phyloP scores from a whole-genome alignment of 2,329 filamentous ascomycete species.

The Phymatotrichopsis omnivora region DNA sequence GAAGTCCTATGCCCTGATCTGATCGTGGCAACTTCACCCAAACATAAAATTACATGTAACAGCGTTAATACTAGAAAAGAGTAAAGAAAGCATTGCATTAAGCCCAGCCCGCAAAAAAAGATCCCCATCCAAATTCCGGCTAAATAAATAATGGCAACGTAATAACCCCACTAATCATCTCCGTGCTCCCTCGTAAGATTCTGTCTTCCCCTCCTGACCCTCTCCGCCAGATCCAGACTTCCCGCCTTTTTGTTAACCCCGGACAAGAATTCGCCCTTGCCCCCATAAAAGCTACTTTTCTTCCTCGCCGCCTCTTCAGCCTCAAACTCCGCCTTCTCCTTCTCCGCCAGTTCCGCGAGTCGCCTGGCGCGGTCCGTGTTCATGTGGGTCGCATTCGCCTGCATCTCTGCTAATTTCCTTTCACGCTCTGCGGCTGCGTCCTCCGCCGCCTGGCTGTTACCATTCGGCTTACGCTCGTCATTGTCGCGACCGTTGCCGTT shows the following conservation, averaged over 20 bases:
- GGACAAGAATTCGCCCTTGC: slow-evolving; percentile 55
- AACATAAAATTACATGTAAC: too few relatives aligned
- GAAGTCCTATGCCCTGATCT: too few relatives aligned
- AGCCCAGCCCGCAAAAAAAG: too few relatives aligned
- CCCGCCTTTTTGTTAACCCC: slow-evolving; percentile 49
- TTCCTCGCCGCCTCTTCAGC: slow-evolving; percentile 55
- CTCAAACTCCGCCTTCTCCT: slow-evolving; percentile 54
- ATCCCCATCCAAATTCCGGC: too few relatives aligned
- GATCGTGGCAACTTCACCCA: too few relatives aligned
- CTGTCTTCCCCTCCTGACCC: slow-evolving; percentile 36
- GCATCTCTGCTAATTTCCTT: slow-evolving; percentile 36
- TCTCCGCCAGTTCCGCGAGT: slow-evolving; percentile 54
- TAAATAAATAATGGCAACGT: too few relatives aligned
- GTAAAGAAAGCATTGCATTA: too few relatives aligned
- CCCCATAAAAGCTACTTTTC: slow-evolving; percentile 50
- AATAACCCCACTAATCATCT: slow-evolving; percentile 14
- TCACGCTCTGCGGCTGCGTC: slow-evolving; percentile 34
- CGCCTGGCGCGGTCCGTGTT: slow-evolving; percentile 60
- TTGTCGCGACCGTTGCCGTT: too few relatives aligned
- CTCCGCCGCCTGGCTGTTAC: slow-evolving; percentile 4
- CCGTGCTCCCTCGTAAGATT: slow-evolving; percentile 32
- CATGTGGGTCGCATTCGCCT: slow-evolving; percentile 39
- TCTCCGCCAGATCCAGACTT: slow-evolving; percentile 38
- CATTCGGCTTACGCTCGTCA: slow-evolving; percentile 30
- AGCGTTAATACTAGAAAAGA: too few relatives aligned